Conservation (phyloP, 1,139 yeast genomes). For the Meyerozyma sp. region DNA sequence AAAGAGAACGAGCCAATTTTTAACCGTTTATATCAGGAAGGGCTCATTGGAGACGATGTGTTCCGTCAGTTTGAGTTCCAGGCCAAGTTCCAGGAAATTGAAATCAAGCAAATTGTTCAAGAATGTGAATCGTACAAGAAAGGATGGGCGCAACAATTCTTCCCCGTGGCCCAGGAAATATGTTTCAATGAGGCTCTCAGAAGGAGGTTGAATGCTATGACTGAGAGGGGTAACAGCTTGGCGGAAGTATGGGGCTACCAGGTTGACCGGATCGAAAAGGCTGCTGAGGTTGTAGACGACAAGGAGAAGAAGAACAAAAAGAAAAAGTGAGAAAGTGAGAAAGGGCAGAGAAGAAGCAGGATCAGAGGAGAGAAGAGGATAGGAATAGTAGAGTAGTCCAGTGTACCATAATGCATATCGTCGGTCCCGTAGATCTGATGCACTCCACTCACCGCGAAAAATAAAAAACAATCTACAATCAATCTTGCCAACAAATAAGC, state of each 20-base stretch:
- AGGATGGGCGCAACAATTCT: conserved; percentile 77
- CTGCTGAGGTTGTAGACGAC: conserved; percentile 1
- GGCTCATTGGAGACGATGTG: conserved; percentile 85
- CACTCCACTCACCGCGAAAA: neutral
- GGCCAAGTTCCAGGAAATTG: conserved; percentile 72
- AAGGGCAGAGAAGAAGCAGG: neutral
- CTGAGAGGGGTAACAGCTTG: conserved; percentile 45
- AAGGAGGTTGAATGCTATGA: conserved; percentile 68
- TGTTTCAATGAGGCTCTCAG: conserved; percentile 89
- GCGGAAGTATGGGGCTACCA: conserved; percentile 46
- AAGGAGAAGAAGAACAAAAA: conserved; percentile 4
- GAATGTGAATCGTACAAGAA: conserved; percentile 72
- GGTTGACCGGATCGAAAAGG: conserved; percentile 17
- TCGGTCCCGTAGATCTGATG: too few relatives aligned
- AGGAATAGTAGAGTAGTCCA: too few relatives aligned
- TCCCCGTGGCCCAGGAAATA: conserved; percentile 80
- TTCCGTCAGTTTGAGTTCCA: conserved; percentile 77
- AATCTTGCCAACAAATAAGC: too few relatives aligned
- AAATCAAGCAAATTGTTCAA: conserved; percentile 68
- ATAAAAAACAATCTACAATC: neutral
- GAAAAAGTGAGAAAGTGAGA: neutral
- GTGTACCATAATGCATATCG: too few relatives aligned
- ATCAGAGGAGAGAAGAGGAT: too few relatives aligned
- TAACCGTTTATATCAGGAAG: conserved; percentile 72
- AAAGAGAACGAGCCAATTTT: conserved; percentile 70